Evolutionary conservation across 768 basidiomycete genomes (phyloP).

Genomic region (Mycena haematopus): DNA sequence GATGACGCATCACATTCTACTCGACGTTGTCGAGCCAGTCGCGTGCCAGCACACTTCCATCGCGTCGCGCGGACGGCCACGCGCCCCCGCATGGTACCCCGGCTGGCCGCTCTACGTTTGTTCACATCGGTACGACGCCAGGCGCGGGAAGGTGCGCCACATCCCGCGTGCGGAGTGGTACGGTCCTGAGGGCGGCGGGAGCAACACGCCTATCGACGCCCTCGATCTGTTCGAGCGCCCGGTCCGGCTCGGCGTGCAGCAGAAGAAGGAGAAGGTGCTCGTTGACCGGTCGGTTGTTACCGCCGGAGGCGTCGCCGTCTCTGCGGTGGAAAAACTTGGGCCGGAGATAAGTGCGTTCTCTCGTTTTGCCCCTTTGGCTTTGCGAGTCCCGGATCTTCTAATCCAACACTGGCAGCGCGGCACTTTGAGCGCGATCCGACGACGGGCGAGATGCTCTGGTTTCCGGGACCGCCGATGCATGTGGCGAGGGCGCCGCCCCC

Average conservation of each 20-base stretch:
- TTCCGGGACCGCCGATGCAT: constrained; percentile 68
- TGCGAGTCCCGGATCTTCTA: no score
- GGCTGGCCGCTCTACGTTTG: constrained; percentile 79
- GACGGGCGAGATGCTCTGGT: constrained; percentile 75
- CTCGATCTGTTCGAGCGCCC: constrained; percentile 26
- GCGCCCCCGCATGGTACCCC: constrained; percentile 68
- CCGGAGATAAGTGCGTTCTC: constrained; percentile 53
- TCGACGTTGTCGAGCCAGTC: constrained; percentile 72
- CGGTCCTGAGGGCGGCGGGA: constrained; percentile 46
- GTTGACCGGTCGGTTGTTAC: constrained; percentile 54
- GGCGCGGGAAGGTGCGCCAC: constrained; percentile 54
- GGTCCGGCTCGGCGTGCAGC: constrained; percentile 27
- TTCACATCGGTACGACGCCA: constrained; percentile 69
- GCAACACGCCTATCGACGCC: constrained; percentile 28
- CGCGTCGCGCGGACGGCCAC: constrained; percentile 69
- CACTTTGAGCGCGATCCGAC: constrained; percentile 69
- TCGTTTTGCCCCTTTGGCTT: neutral
- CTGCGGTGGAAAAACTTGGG: constrained; percentile 55
- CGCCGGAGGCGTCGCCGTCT: constrained; percentile 51
- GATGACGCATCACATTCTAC: constrained; percentile 72
- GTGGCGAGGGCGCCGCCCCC: constrained; percentile 43
- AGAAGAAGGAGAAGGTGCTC: constrained; percentile 34
- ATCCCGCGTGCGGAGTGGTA: constrained; percentile 42
- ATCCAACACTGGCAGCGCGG: constrained; percentile 43
- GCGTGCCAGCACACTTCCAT: constrained; percentile 59